phyloP scores from a whole-genome alignment of 2,329 filamentous ascomycete genomes.

The Talaromyces funiculosus region DNA sequence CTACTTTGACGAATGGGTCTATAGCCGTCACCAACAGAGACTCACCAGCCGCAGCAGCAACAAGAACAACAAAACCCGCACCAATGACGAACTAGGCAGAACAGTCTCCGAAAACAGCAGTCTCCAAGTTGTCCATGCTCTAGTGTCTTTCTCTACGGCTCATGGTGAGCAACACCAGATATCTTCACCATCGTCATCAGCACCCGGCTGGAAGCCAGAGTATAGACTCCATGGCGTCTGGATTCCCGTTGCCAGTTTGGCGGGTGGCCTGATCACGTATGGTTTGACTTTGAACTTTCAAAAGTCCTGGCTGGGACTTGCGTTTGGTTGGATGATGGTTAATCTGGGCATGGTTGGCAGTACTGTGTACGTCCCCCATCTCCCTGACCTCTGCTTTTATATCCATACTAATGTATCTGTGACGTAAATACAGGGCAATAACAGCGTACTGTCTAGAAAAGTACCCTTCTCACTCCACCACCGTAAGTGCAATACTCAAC shows the following conservation, averaged over 20 bases:
- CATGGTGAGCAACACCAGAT: not conserved
- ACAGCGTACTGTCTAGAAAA: slow-evolving; percentile 34
- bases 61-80: slow-evolving; percentile 4
- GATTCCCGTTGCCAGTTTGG: slow-evolving; percentile 28
- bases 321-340: slow-evolving; percentile 35
- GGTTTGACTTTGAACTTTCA: slow-evolving; percentile 30
- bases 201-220: slow-evolving; percentile 24
- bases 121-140: not conserved
- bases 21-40: slow-evolving; percentile 18
- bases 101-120: slow-evolving; percentile 1
- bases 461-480: slow-evolving; percentile 30
- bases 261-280: slow-evolving; percentile 28
- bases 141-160: not conserved
- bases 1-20: slow-evolving; percentile 33
- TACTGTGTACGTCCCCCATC: slow-evolving; percentile 26
- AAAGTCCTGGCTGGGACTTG: slow-evolving; percentile 34
- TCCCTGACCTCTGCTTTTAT: too few relatives aligned
- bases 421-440: slow-evolving; percentile 19
- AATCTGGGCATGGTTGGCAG: slow-evolving; percentile 32
- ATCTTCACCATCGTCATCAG: not conserved
- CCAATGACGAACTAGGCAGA: not conserved
- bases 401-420: not conserved
- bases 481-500: slow-evolving; percentile 33
- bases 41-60: too few relatives aligned
- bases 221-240: slow-evolving; percentile 34